Evolutionary conservation across 805 yeast genomes (phyloP).

Genomic region (Starmerella potacharoeniae): DNA sequence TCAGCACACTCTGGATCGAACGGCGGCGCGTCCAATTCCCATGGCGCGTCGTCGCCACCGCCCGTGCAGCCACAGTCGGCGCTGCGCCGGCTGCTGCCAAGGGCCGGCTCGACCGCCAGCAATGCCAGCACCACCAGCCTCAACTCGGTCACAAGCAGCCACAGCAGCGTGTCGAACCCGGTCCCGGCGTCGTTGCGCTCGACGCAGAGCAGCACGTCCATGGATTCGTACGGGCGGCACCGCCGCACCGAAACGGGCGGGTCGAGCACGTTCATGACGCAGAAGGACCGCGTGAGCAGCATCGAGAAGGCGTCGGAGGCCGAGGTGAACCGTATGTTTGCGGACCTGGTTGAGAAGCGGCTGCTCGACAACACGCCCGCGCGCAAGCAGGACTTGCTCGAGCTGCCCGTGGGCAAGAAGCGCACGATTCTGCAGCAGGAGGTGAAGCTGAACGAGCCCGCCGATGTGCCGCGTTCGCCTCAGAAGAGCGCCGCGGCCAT

Average conservation of each 20-base stretch:
- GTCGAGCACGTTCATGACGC: neutral
- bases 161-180: neutral
- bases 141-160: neutral
- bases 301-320: constrained; percentile 10
- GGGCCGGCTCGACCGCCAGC: constrained; percentile 14
- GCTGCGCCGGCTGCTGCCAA: constrained; percentile 12
- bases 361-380: constrained; percentile 1
- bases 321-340: constrained; percentile 13
- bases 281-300: neutral
- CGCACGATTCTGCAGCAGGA: constrained; percentile 12
- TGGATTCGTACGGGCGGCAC: neutral
- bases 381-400: constrained; percentile 7
- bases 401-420: constrained; percentile 7
- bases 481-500: constrained; percentile 1
- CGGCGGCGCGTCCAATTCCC: neutral
- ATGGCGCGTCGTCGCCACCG: neutral
- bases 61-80: constrained; percentile 7
- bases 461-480: neutral
- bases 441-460: constrained; percentile 5
- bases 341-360: neutral
- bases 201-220: neutral
- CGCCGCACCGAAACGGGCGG: neutral
- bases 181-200: constrained; percentile 1
- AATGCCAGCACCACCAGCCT: constrained; percentile 9
- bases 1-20: neutral